Base-by-base conservation (phyloP, 1,284 basidiomycete species). In the Schizophyllum commune region DNA sequence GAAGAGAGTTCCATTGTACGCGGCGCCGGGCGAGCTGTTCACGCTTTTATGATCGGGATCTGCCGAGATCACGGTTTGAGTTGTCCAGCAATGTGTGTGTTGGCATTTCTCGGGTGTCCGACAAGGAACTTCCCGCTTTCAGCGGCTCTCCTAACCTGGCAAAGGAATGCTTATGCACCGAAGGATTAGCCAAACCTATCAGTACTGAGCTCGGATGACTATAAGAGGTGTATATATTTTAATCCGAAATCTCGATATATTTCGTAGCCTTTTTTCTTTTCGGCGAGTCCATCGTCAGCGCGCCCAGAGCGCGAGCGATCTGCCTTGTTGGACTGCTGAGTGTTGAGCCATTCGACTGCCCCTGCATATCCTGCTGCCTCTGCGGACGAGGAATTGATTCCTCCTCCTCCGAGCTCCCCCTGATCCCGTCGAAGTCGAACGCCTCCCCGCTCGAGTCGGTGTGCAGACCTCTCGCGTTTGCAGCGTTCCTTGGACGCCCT, bases 191-290 rank as follows among this genome's bases (percentile, higher is more conserved):
- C n/a, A n/a, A n/a, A n/a, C n/a, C n/a, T n/a, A n/a, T n/a, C n/a
- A n/a, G n/a, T n/a, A n/a, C n/a, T n/a, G n/a, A n/a, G n/a, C n/a
- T n/a, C n/a, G n/a, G n/a, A n/a, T n/a, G n/a, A n/a, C n/a, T n/a
- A n/a, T n/a, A n/a, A n/a, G n/a, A n/a, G n/a, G n/a, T n/a, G n/a
- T n/a, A n/a, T n/a, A n/a, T n/a, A n/a, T n/a, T 21, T 60, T 63
- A 69, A 60, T 70, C 68, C 8, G 67, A 68, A 57, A 70, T 60
- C 52, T 70, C 68, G 19, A 69, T 63, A 32, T 47, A 67, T 56
- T 55, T 63, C 60, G 55, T 22, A 61, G 32, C 17, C 56, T 39
- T 62, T 13, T 11, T 3, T 8, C 39, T 11, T 8, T 11, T 11
- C 2, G 39, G 39, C 39, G 39, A 47, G 9, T 47, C 17, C 39